Base-by-base conservation (phyloP, 139 green algal genomes). In the Chlamydomonas schloesseri region DNA sequence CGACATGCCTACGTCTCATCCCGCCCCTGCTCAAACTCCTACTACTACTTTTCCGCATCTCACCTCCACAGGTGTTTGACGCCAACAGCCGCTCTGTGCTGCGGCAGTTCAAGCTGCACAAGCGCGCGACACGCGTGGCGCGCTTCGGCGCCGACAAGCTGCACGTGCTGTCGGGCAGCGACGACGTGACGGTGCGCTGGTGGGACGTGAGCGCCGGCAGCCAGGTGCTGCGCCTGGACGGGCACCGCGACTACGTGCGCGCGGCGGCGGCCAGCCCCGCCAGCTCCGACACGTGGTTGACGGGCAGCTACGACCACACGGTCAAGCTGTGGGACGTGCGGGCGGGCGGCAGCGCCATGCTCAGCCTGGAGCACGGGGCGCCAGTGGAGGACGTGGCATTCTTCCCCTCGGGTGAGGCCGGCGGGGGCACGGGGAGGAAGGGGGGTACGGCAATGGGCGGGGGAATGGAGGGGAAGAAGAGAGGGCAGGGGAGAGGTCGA, bases 231-330 rank as follows among this genome's bases (percentile, higher is more conserved):
- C 82, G 93, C 1, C 74, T 98, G 36, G 88, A 90, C 13, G 97
- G 95, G 0, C 97, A 99, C 86, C 81, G 88, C 0, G 97, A 99
- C 86, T 99, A 99, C 84, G 95, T 99, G 46, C 89, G 97, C 20
- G 76, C 91, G 10, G 93, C 89, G 20, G 90, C 91, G 42, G 76
- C 88, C 31, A 93, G 69, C 68, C 95, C 95, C 3, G 80, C 71
- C 60, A 91, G 79, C 36, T 23, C 62, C 0, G 91, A 97, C 47
- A 91, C 89, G 1, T 98, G 97, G 94, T 90, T 90, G 36, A 96
- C 86, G 37, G 95, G 95, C 34, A 92, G 92, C 1, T 99, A 99
- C 80, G 96, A 99, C 87, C 96, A 99, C 88, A 86, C 88, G 3
- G 94, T 93, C 6, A 94, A 93, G 80, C 90, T 99, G 60, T 99